These are phyloP conservation scores for Neostapfia colusana DNA, from an alignment of 176 grass and related monocot species.

Conservation along the genomic window DNA sequence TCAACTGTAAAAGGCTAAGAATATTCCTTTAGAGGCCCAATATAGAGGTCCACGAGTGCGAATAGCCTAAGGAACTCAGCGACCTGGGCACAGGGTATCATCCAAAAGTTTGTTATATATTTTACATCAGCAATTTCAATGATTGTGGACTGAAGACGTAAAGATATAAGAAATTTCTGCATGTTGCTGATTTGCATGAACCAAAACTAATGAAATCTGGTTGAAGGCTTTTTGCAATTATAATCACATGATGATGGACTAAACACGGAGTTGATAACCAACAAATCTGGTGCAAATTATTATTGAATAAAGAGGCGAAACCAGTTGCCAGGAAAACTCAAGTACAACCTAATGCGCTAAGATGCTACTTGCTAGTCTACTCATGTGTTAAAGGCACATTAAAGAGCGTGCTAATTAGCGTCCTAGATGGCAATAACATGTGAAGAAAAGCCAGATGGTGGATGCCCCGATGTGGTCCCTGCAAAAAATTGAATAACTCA, in stretches of 20 bases:
- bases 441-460: not conserved
- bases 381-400: not conserved
- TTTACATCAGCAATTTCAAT: not conserved
- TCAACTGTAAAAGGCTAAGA: too few species aligned
- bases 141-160: not conserved
- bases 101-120: not conserved
- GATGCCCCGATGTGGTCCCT: not conserved
- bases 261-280: not conserved
- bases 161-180: not conserved
- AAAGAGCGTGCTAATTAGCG: not conserved
- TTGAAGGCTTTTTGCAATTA: constrained; percentile 5
- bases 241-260: not conserved
- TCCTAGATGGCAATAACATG: not conserved
- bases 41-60: too few species aligned
- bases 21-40: too few species aligned
- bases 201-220: not conserved
- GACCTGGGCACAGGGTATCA: not conserved
- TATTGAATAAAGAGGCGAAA: constrained; percentile 15
- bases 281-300: constrained; percentile 14
- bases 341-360: not conserved
- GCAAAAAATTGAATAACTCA: constrained; percentile 37
- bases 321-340: not conserved
- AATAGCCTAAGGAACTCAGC: not conserved
- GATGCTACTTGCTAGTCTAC: not conserved
- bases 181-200: constrained; percentile 21